Conservation (phyloP, 1,284 basidiomycete species). For the Rhodotorula sp. region DNA sequence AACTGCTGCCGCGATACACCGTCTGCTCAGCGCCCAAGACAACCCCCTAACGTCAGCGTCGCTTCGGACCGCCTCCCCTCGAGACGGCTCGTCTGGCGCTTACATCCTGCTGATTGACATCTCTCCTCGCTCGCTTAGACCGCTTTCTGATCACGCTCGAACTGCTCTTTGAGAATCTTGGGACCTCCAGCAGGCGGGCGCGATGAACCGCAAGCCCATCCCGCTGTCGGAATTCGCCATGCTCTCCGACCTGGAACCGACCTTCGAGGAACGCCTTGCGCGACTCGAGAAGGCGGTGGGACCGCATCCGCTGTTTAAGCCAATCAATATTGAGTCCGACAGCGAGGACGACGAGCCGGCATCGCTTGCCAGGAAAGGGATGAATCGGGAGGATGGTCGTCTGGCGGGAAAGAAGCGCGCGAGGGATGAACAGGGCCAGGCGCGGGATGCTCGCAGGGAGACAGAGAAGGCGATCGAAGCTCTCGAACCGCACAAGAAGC, state of each 20-base stretch:
- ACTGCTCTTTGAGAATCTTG: too few relatives aligned
- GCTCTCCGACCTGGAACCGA: neutral
- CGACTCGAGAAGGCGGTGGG: neutral
- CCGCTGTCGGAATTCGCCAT: too few relatives aligned
- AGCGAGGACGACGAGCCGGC: neutral
- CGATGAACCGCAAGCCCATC: neutral
- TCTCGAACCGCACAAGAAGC: neutral
- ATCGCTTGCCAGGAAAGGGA: neutral
- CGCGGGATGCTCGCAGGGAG: neutral
- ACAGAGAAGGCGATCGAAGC: neutral
- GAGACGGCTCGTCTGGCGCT: too few relatives aligned
- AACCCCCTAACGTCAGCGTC: too few relatives aligned
- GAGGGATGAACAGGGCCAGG: too few relatives aligned
- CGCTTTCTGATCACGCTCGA: neutral
- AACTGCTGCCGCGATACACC: too few relatives aligned
- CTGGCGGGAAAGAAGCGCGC: too few relatives aligned
- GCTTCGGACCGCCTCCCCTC: too few relatives aligned
- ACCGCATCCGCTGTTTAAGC: constrained; percentile 2
- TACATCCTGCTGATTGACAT: neutral
- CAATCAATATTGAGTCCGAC: neutral
- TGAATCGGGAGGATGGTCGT: neutral
- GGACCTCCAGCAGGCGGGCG: neutral
- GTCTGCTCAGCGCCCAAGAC: too few relatives aligned
- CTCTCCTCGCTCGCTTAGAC: neutral
- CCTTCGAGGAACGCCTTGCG: neutral